Conservation (phyloP, 2,329 filamentous ascomycete genomes). For the Aspergillus candidus region DNA sequence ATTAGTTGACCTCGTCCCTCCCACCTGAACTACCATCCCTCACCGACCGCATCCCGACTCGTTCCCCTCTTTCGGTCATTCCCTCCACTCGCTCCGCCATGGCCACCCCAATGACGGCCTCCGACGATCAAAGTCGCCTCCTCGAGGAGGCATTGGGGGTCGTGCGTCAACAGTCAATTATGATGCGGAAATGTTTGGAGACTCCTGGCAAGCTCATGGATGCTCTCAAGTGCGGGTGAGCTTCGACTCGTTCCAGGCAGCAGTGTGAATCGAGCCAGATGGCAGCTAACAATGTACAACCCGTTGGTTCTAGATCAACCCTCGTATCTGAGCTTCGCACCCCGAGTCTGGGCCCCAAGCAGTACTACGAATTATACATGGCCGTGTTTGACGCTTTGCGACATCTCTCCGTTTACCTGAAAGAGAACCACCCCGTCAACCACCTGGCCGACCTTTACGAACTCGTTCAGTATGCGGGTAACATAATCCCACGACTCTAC, state of each 20-base stretch:
- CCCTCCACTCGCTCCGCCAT: conserved; percentile 33
- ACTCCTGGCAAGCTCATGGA: conserved; percentile 99
- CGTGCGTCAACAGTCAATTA: conserved; percentile 90
- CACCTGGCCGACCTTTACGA: conserved; percentile 98
- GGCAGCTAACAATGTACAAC: conserved; percentile 4
- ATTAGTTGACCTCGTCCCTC: conserved; percentile 10
- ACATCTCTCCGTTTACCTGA: conserved; percentile 91
- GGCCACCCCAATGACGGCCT: conserved; percentile 52
- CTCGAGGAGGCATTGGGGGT: conserved; percentile 95
- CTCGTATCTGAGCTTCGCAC: conserved; percentile 97
- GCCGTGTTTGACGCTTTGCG: conserved; percentile 95
- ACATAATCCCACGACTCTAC: conserved; percentile 92
- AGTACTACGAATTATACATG: conserved; percentile 99
- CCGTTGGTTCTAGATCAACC: conserved; percentile 64
- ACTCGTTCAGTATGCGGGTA: conserved; percentile 94
- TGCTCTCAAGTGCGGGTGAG: conserved; percentile 97
- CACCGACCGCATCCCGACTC: conserved; percentile 20
- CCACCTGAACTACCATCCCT: conserved; percentile 12
- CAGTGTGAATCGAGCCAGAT: conserved; percentile 12
- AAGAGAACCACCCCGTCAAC: conserved; percentile 95
- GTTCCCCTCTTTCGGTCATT: conserved; percentile 14
- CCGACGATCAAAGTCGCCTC: conserved; percentile 81
- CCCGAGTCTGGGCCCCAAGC: conserved; percentile 94
- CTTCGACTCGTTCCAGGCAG: conserved; percentile 19
- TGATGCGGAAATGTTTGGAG: conserved; percentile 97